Evolutionary conservation across 169 alveolate genomes (phyloP).

Genomic region (Theileria equi): DNA sequence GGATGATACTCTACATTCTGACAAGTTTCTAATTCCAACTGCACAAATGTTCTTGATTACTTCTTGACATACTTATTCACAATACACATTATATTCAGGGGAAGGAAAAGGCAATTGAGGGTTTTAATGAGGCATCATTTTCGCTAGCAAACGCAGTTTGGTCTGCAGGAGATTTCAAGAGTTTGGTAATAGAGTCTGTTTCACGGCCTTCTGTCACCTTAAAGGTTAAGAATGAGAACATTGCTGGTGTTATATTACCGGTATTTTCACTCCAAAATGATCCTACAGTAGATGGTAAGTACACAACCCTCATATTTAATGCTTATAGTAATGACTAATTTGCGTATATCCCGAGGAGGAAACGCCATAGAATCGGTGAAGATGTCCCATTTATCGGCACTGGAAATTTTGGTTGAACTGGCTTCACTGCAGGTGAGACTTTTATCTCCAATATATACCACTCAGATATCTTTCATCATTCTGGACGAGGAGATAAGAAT

Average conservation of each 20-base stretch:
- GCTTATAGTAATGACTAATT: conserved; percentile 61
- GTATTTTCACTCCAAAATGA: conserved; percentile 85
- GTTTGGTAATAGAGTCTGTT: conserved; percentile 86
- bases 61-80: too few relatives aligned
- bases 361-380: conserved; percentile 80
- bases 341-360: conserved; percentile 82
- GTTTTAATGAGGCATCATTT: conserved; percentile 86
- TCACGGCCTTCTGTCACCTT: conserved; percentile 88
- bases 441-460: conserved; percentile 41
- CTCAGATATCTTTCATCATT: conserved; percentile 86
- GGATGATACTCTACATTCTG: too few relatives aligned
- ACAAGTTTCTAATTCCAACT: too few relatives aligned
- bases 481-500: conserved; percentile 93
- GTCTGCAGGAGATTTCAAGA: conserved; percentile 92
- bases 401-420: conserved; percentile 83
- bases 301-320: background rate
- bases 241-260: conserved; percentile 95
- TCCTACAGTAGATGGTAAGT: conserved; percentile 78
- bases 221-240: conserved; percentile 86
- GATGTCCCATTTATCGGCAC: conserved; percentile 72
- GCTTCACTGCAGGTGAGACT: conserved; percentile 90
- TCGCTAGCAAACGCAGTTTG: conserved; percentile 92
- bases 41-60: too few relatives aligned
- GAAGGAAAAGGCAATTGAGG: conserved; percentile 83
- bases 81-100: conserved; percentile 57